Base-by-base conservation (phyloP, 2,329 filamentous ascomycete genomes). In the Aureobasidium namibiae region DNA sequence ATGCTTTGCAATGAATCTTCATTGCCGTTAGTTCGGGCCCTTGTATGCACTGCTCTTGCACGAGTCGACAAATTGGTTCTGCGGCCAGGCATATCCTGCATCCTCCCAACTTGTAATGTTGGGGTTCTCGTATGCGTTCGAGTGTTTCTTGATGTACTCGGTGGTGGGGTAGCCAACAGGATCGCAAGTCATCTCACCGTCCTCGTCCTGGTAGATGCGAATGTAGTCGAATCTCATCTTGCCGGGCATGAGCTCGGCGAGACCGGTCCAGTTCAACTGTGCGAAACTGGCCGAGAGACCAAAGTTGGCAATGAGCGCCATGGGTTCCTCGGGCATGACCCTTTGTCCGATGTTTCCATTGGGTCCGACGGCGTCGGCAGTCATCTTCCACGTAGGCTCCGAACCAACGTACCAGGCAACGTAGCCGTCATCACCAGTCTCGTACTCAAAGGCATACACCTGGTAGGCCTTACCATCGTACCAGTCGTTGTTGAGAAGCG, bases 321-420 rank as follows among this genome's bases (percentile, higher is more conserved):
- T 79, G 1, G 87, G 87, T 67, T 89, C 86, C 64, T 83, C 74
- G 0, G 86, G 84, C 54, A 89, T 81, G 21, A 80, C 72, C 63
- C 86, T 76, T 64, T 86, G 82, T 7, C 84, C 86, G 60, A 89
- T 73, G 67, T 89, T 89, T 60, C 86, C 87, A 62, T 88, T 89
- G 1, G 85, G 82, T 5, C 85, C 81, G 16, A 87, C 73, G 1
- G 86, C 76, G 39, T 80, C 74, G 33, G 73, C 80, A 61, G 83
- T 78, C 58, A 88, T 70, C 38, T 82, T 85, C 82, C 83, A 89
- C 1, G 82, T 86, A 59, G 83, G 80, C 5, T 82, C 75, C 38
- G 82, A 75, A 26, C 85, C 86, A 24, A 89, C 82, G 64, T 83
- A 85, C 85, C 85, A 89, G n/a, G 79, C 82, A 18, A 89, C 79